phyloP scores from a whole-genome alignment of 176 grass and related monocot genomes.

The Oryza coarctata region DNA sequence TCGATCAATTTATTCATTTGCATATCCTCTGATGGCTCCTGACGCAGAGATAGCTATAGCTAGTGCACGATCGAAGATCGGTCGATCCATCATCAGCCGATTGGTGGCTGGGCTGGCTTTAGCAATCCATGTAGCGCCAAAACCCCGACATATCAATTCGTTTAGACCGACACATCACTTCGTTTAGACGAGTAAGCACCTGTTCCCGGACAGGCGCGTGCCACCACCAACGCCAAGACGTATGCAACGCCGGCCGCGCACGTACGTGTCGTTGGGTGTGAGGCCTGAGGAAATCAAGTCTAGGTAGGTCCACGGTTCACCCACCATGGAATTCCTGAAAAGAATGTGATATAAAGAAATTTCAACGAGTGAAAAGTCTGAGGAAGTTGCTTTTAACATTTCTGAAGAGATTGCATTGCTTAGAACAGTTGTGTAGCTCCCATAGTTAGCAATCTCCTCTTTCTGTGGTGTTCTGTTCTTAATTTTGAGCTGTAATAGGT shows the following conservation, averaged over 20 bases:
- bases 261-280: neutral
- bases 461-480: too few species aligned
- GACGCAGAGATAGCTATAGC: neutral
- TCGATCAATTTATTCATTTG: neutral
- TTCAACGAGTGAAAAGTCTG: too few species aligned
- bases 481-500: too few species aligned
- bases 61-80: neutral
- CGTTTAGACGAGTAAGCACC: neutral
- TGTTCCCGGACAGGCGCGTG: neutral
- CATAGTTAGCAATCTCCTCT: too few species aligned
- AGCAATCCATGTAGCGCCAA: neutral
- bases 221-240: neutral
- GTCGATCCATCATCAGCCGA: neutral
- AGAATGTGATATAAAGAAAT: too few species aligned
- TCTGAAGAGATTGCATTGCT: too few species aligned
- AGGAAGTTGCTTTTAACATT: too few species aligned
- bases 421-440: too few species aligned
- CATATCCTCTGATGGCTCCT: neutral
- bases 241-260: neutral
- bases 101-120: neutral
- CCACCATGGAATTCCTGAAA: too few species aligned
- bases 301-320: too few species aligned
- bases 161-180: conserved; percentile 11
- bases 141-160: conserved; percentile 11
- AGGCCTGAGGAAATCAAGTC: neutral